Conservation (phyloP, 2,329 filamentous ascomycete genomes). For the Rhexocercosporidium sp. region DNA sequence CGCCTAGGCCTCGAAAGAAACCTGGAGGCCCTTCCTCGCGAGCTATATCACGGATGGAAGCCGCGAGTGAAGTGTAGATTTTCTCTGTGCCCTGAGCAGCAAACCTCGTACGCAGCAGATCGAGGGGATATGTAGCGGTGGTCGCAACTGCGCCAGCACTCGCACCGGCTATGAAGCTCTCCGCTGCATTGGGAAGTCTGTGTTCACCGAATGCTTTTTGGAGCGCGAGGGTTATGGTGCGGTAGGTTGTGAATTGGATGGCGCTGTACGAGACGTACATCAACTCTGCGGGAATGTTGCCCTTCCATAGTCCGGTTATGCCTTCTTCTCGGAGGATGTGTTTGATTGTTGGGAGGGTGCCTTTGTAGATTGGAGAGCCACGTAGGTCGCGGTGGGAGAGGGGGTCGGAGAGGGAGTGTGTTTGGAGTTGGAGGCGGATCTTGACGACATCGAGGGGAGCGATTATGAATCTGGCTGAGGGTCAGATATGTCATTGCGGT, state of each 20-base stretch:
- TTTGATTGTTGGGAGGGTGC: conserved; percentile 75
- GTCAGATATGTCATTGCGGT: conserved; percentile 11
- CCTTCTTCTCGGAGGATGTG: conserved; percentile 84
- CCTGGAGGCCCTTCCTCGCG: conserved; percentile 76
- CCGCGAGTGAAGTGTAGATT: conserved; percentile 75
- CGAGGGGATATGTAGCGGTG: conserved; percentile 85
- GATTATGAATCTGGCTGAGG: conserved; percentile 75
- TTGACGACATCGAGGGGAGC: conserved; percentile 97
- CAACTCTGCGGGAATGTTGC: conserved; percentile 92
- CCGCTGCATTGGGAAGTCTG: conserved; percentile 66
- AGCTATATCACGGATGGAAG: conserved; percentile 74
- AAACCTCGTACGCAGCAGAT: conserved; percentile 91
- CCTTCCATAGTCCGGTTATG: conserved; percentile 90
- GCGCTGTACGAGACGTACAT: conserved; percentile 93
- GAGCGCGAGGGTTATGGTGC: conserved; percentile 72
- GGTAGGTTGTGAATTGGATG: conserved; percentile 89
- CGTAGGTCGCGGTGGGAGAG: conserved; percentile 56
- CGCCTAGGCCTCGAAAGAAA: conserved; percentile 87
- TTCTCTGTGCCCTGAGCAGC: conserved; percentile 86
- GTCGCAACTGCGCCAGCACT: conserved; percentile 83
- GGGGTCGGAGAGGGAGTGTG: conserved; percentile 77
- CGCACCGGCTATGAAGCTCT: conserved; percentile 85
- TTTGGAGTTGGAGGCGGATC: conserved; percentile 94
- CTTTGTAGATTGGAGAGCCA: conserved; percentile 67
- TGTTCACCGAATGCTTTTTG: conserved; percentile 43